Base-by-base conservation (phyloP, 805 yeast genomes). In the Spencermartinsiella europaea region DNA sequence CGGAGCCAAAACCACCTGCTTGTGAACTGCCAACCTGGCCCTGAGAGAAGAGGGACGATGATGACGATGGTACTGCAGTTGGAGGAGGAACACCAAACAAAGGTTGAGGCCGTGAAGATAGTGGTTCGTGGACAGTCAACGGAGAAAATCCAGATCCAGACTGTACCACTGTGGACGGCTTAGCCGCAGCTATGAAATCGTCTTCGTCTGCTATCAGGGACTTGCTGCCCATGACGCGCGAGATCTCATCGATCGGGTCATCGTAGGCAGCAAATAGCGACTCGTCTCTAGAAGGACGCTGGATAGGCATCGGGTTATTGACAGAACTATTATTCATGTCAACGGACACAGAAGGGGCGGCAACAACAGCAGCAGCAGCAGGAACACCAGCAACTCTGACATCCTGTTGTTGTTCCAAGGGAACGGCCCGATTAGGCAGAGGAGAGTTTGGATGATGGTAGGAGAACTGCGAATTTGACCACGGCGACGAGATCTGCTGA, bases 231-330 rank as follows among this genome's bases (percentile, higher is more conserved):
- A 55, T 46, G 12, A 48, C 17, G 16, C 55, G 45, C 21, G 45
- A 47, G 17, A 54, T 27, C 40, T 54, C 56, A 22, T 54, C 56
- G 20, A 54, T 49, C 19, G 56, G 54, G 25, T 44, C 50, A 28
- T 48, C 45, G 21, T 39, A 34, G 10, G 40, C 50, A 16, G 36
- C 36, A 19, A 35, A n/a, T 16, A 35, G 17, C 5, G 38, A 20
- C 4, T 16, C 21, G 17, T 16, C 20, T 16, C 17, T 35, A 4
- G 21, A 40, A 14, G 45, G 45, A 19, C 37, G 50, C 27, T 38
- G 47, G 28, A 37, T 35, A 4, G 50, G 47, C 28, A 42, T 41
- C 20, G 43, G 50, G 14, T 34, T 27, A 31, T 42, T 15, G 3
- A 34, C 36, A 12, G 48, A 10, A 15, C 35, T 34, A 38, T 43